phyloP scores from a whole-genome alignment of 2,329 filamentous ascomycete species.

The Leptographium procerum region DNA sequence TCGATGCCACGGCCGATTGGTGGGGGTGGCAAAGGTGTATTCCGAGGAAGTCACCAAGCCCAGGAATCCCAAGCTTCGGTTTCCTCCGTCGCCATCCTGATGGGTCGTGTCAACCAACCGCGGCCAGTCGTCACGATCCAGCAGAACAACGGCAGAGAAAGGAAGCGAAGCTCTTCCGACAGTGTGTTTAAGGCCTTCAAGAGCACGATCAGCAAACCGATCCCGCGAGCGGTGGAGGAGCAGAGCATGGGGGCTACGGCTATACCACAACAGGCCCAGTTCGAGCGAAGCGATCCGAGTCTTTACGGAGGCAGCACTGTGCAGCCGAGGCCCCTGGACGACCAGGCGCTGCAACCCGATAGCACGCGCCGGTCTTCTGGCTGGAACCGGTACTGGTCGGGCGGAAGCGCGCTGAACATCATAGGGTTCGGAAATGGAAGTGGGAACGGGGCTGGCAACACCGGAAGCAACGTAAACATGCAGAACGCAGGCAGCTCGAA shows the following conservation, averaged over 20 bases:
- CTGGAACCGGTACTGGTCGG: conserved; percentile 70
- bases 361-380: conserved; percentile 52
- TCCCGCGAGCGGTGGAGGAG: conserved; percentile 29
- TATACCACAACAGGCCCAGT: conserved; percentile 23
- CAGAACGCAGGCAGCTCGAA: conserved; percentile 22
- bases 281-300: conserved; percentile 15
- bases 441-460: conserved; percentile 35
- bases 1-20: conserved; percentile 22
- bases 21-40: conserved; percentile 21
- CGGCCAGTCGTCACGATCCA: conserved; percentile 21
- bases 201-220: conserved; percentile 49
- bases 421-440: conserved; percentile 43
- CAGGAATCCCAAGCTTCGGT: conserved; percentile 45
- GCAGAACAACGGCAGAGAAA: conserved; percentile 39
- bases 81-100: conserved; percentile 53
- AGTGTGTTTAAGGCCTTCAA: conserved; percentile 53
- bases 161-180: conserved; percentile 36
- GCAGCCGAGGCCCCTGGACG: conserved; percentile 13
- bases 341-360: conserved; percentile 26
- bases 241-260: conserved; percentile 12
- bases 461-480: conserved; percentile 26
- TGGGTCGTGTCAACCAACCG: conserved; percentile 47
- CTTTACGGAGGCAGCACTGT: conserved; percentile 7
- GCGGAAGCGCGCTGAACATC: conserved; percentile 56
- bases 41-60: conserved; percentile 40